Evolutionary conservation across 2,329 filamentous ascomycete species (phyloP).

Genomic region (Microthyrium microscopicum): DNA sequence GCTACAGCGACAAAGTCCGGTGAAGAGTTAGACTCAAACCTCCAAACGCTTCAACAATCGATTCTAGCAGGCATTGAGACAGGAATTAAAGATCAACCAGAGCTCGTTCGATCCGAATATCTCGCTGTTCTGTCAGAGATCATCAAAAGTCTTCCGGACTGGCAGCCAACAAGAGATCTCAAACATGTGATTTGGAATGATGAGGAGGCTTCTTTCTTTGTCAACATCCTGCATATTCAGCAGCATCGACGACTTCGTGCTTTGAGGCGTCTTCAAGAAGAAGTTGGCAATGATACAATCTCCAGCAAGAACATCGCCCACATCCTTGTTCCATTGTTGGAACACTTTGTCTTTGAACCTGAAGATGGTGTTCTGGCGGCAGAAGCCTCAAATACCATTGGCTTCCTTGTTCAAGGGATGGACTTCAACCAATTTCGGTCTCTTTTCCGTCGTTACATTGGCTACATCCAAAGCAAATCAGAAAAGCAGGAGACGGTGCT

Average conservation of each 20-base stretch:
- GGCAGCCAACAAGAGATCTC: slow-evolving; percentile 59
- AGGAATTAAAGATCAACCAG: slow-evolving; percentile 62
- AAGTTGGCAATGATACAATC: slow-evolving; percentile 43
- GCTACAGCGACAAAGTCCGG: slow-evolving; percentile 33
- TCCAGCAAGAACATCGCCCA: slow-evolving; percentile 65
- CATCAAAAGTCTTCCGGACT: slow-evolving; percentile 51
- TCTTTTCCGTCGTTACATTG: slow-evolving; percentile 66
- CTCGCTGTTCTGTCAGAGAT: slow-evolving; percentile 65
- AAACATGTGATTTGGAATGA: slow-evolving; percentile 54
- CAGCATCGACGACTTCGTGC: slow-evolving; percentile 73
- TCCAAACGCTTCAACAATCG: slow-evolving; percentile 42
- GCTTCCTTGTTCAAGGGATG: slow-evolving; percentile 54
- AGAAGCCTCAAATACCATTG: slow-evolving; percentile 69
- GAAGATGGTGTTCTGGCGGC: slow-evolving; percentile 59
- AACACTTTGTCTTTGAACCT: slow-evolving; percentile 83
- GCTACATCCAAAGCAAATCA: slow-evolving; percentile 63
- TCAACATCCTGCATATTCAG: slow-evolving; percentile 80
- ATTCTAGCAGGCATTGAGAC: slow-evolving; percentile 61
- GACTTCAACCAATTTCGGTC: slow-evolving; percentile 86
- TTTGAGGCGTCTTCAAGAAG: slow-evolving; percentile 55
- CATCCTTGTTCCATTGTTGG: slow-evolving; percentile 78
- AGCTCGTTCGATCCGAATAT: slow-evolving; percentile 71
- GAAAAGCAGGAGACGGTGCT: slow-evolving; percentile 77
- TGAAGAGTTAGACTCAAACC: slow-evolving; percentile 32
- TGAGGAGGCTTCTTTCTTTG: slow-evolving; percentile 77